Conservation (phyloP, 306 rosid species). For the Cicer judaicum region DNA sequence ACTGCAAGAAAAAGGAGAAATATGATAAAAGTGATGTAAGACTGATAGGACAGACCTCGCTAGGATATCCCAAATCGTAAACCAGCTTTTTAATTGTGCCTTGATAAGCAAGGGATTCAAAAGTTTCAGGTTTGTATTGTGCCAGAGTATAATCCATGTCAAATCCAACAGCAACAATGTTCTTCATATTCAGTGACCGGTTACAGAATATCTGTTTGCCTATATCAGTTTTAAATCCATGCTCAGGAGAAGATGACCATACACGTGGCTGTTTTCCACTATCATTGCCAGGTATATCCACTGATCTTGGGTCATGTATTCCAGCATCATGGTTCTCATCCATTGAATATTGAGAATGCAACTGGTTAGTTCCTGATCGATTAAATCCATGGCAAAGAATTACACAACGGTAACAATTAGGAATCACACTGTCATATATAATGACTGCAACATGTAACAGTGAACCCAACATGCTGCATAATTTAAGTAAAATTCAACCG, state of each 20-base stretch:
- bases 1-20: slow-evolving; percentile 23
- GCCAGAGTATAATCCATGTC: slow-evolving; percentile 99
- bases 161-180: slow-evolving; percentile 91
- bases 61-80: slow-evolving; percentile 81
- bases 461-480: neutral
- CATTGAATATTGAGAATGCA: slow-evolving; percentile 62
- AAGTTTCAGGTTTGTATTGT: slow-evolving; percentile 97
- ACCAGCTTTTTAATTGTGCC: slow-evolving; percentile 93
- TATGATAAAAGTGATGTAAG: slow-evolving; percentile 10
- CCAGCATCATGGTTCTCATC: slow-evolving; percentile 53
- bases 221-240: slow-evolving; percentile 61
- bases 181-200: slow-evolving; percentile 92
- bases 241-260: slow-evolving; percentile 77
- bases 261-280: slow-evolving; percentile 52
- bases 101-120: slow-evolving; percentile 92
- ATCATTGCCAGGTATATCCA: slow-evolving; percentile 38
- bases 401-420: slow-evolving; percentile 9
- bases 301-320: slow-evolving; percentile 43
- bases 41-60: slow-evolving; percentile 67
- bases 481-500: slow-evolving; percentile 7
- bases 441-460: slow-evolving; percentile 12
- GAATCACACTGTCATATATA: slow-evolving; percentile 16
- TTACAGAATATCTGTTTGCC: slow-evolving; percentile 93
- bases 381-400: slow-evolving; percentile 21
- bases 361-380: slow-evolving; percentile 57